phyloP scores from a whole-genome alignment of 2,329 filamentous ascomycete species.

The Rutstroemia sp. region DNA sequence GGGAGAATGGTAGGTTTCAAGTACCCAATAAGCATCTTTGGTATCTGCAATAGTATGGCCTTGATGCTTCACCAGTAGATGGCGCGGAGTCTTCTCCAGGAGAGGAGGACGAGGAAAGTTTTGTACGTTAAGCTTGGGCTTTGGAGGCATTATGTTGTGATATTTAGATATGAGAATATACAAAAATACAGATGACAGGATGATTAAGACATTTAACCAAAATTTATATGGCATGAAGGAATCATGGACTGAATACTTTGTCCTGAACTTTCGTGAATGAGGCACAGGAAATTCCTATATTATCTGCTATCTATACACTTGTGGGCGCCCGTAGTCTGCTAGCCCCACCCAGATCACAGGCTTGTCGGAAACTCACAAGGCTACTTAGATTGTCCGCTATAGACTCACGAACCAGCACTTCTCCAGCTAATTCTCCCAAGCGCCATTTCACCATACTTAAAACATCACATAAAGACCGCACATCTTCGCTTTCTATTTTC shows the following conservation, averaged over 20 bases:
- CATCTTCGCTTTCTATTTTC: background rate
- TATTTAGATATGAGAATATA: background rate
- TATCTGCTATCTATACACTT: no score
- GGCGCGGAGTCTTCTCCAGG: slow-evolving; percentile 45
- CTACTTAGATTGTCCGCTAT: background rate
- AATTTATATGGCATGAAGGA: background rate
- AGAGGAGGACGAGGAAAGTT: slow-evolving; percentile 51
- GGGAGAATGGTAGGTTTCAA: slow-evolving; percentile 56
- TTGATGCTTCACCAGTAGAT: slow-evolving; percentile 49
- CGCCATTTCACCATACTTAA: background rate
- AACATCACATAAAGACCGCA: background rate
- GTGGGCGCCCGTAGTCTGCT: no score
- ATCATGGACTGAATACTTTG: no score
- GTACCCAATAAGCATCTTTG: slow-evolving; percentile 51
- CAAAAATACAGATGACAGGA: background rate
- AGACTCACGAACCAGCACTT: no score
- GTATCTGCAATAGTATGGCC: slow-evolving; percentile 50
- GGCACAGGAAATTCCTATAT: no score
- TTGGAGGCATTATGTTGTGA: slow-evolving; percentile 32
- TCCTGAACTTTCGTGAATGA: no score
- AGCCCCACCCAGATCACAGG: background rate
- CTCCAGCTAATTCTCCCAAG: no score
- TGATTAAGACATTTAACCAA: background rate
- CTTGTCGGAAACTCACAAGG: background rate
- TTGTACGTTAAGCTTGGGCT: slow-evolving; percentile 45